phyloP scores from a whole-genome alignment of 2,329 filamentous ascomycete species.

The Pseudogymnoascus sp. region DNA sequence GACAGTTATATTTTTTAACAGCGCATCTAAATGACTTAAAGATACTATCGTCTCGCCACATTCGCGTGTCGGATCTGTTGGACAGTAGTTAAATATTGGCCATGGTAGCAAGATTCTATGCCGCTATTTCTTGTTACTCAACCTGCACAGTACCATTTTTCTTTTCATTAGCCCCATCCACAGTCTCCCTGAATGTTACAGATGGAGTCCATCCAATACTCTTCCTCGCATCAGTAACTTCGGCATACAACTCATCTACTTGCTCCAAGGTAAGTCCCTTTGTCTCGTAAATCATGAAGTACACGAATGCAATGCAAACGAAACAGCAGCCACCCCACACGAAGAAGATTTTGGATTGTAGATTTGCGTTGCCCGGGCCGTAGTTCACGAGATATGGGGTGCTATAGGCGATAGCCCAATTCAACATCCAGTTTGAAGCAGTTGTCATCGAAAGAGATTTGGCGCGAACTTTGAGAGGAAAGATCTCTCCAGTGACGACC shows the following conservation, averaged over 20 bases:
- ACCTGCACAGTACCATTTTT: background rate
- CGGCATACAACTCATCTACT: constrained; percentile 73
- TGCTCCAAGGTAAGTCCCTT: constrained; percentile 70
- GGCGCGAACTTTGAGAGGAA: constrained; percentile 62
- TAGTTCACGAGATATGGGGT: constrained; percentile 73
- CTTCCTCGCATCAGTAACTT: constrained; percentile 63
- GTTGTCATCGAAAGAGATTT: constrained; percentile 71
- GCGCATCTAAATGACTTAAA: background rate
- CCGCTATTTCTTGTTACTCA: background rate
- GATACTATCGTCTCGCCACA: background rate
- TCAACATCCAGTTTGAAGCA: constrained; percentile 70
- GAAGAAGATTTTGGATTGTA: constrained; percentile 70
- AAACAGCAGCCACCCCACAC: constrained; percentile 74
- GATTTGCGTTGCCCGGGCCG: constrained; percentile 58
- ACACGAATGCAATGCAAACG: constrained; percentile 64
- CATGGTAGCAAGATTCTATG: background rate
- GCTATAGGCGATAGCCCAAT: constrained; percentile 74
- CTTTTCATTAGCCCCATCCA: background rate
- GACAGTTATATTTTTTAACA: background rate
- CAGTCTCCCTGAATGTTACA: constrained; percentile 20
- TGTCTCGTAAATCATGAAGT: constrained; percentile 68
- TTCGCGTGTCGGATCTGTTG: background rate
- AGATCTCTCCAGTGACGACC: constrained; percentile 68
- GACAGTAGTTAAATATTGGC: background rate
- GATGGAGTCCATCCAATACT: constrained; percentile 49